Conservation (phyloP, 2,329 filamentous ascomycete species). For the Alternaria sp. region DNA sequence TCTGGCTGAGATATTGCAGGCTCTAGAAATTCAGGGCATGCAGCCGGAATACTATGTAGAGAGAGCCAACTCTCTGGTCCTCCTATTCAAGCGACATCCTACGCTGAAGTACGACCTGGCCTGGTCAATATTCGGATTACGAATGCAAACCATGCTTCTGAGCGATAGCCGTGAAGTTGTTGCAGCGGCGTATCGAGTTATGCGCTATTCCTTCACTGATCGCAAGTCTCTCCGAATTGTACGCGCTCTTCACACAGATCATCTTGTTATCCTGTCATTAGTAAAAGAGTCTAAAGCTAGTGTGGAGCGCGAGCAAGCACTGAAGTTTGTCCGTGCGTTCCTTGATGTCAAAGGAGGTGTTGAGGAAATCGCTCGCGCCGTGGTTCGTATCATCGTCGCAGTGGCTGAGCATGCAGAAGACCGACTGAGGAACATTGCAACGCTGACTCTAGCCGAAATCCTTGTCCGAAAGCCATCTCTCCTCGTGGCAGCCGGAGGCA, state of each 20-base stretch:
- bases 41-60: conserved; percentile 94
- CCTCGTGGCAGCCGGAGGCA: conserved; percentile 81
- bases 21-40: conserved; percentile 87
- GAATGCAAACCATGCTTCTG: conserved; percentile 94
- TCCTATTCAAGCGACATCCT: conserved; percentile 91
- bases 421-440: conserved; percentile 85
- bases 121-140: conserved; percentile 92
- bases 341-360: conserved; percentile 94
- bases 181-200: conserved; percentile 91
- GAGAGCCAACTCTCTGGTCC: conserved; percentile 89
- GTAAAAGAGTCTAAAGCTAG: conserved; percentile 97
- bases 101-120: conserved; percentile 96
- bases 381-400: conserved; percentile 88
- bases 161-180: conserved; percentile 96
- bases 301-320: conserved; percentile 92
- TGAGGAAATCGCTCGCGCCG: conserved; percentile 82
- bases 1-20: conserved; percentile 87
- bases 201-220: conserved; percentile 93
- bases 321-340: conserved; percentile 96
- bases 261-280: conserved; percentile 87
- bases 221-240: conserved; percentile 88
- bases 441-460: conserved; percentile 92
- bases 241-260: conserved; percentile 86
- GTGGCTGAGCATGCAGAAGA: conserved; percentile 89
- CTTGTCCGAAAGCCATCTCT: conserved; percentile 84